These are phyloP conservation scores for Salix koriyanagi DNA, from an alignment of 345 rosid genomes.

Conservation along the genomic window DNA sequence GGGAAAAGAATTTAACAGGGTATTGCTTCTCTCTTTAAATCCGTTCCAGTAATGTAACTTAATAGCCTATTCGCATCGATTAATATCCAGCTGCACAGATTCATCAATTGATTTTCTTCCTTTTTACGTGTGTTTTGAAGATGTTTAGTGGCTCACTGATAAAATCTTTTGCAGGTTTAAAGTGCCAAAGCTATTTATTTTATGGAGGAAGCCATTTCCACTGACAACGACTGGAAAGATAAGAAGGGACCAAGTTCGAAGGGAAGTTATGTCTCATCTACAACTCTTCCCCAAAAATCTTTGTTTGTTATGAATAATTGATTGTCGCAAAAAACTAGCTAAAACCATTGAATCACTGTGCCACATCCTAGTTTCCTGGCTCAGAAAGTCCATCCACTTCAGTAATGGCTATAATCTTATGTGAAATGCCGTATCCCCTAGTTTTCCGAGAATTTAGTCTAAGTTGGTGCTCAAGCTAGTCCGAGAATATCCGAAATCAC, in stretches of 20 bases:
- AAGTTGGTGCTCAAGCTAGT: neutral
- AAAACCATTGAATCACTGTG: neutral
- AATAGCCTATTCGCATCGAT: neutral
- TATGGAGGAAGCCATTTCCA: constrained; percentile 66
- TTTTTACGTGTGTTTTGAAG: neutral
- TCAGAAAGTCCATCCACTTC: neutral
- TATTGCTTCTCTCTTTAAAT: constrained; percentile 1
- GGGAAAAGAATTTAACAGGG: constrained; percentile 57
- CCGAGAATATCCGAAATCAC: neutral
- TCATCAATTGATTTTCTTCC: neutral
- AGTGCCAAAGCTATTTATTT: constrained; percentile 60
- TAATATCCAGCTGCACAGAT: neutral
- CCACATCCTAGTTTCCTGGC: neutral
- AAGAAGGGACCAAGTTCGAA: constrained; percentile 56
- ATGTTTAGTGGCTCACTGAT: neutral
- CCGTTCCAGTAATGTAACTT: neutral
- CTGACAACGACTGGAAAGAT: constrained; percentile 65
- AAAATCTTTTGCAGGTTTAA: constrained; percentile 54
- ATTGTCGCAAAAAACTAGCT: neutral
- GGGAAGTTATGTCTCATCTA: constrained; percentile 41
- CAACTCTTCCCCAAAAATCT: constrained; percentile 46
- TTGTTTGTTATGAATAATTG: constrained; percentile 18
- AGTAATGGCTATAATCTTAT: neutral
- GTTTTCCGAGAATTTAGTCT: neutral
- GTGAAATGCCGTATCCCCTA: neutral